These are phyloP conservation scores for Boletus pseudopeckii DNA, from an alignment of 768 basidiomycete genomes.

Conservation along the genomic window DNA sequence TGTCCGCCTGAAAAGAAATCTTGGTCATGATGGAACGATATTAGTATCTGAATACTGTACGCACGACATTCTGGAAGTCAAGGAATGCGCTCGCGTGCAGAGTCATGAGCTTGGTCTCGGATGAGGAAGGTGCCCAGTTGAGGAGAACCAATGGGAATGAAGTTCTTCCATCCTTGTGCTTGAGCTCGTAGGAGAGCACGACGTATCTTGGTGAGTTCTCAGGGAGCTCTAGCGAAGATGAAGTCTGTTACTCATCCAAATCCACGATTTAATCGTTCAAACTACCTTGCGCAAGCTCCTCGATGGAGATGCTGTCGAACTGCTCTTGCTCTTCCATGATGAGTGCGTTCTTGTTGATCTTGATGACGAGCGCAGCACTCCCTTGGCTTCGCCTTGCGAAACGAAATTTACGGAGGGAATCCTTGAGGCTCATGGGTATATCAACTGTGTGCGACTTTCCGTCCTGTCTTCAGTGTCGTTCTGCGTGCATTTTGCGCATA, in stretches of 20 bases:
- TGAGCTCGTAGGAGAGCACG: conserved; percentile 77
- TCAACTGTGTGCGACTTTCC: conserved; percentile 61
- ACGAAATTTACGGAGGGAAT: conserved; percentile 79
- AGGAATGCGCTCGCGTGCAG: conserved; percentile 81
- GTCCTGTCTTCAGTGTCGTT: not conserved
- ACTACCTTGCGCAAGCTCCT: conserved; percentile 84
- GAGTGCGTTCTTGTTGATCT: conserved; percentile 83
- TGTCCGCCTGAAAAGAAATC: conserved; percentile 52
- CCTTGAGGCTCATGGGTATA: conserved; percentile 75
- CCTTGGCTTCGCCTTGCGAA: conserved; percentile 63
- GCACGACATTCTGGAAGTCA: conserved; percentile 75
- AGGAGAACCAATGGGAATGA: conserved; percentile 83
- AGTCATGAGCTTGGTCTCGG: conserved; percentile 72
- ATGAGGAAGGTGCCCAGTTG: conserved; percentile 82
- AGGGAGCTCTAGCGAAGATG: conserved; percentile 62
- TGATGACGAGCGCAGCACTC: conserved; percentile 79
- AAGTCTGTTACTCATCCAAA: not conserved
- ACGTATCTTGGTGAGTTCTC: conserved; percentile 86
- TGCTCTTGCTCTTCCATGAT: conserved; percentile 82
- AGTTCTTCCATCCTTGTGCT: conserved; percentile 75
- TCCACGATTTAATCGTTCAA: not conserved
- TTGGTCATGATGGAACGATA: conserved; percentile 1
- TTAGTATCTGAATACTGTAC: conserved; percentile 22
- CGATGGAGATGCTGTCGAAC: conserved; percentile 70
- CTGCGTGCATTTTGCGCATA: not conserved